These are phyloP conservation scores for Terana coerulea DNA, from an alignment of 768 basidiomycete species.

Conservation along the genomic window DNA sequence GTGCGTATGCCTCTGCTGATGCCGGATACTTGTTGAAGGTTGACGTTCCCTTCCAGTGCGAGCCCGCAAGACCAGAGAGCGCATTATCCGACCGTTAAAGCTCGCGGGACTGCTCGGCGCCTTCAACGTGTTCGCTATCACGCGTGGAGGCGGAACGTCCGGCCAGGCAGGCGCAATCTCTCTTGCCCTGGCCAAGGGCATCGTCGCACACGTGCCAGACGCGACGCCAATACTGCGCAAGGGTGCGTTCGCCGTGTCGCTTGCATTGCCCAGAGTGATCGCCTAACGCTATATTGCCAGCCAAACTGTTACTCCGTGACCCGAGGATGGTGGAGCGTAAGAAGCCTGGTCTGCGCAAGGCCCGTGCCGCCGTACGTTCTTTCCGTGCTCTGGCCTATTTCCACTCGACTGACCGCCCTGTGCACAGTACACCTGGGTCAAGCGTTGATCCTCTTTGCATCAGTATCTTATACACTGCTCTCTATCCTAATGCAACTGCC, in stretches of 20 bases:
- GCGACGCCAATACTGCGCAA: constrained; percentile 62
- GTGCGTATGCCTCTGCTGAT: constrained; percentile 15
- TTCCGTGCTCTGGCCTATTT: constrained; percentile 7
- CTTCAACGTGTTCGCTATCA: constrained; percentile 63
- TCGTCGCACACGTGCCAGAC: constrained; percentile 67
- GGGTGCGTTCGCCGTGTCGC: constrained; percentile 46
- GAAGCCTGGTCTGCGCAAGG: constrained; percentile 91
- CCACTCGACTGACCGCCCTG: constrained; percentile 14
- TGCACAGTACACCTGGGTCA: constrained; percentile 89
- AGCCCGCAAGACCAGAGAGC: constrained; percentile 73
- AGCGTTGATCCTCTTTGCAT: constrained; percentile 51
- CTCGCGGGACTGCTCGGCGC: constrained; percentile 80
- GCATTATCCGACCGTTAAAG: constrained; percentile 78
- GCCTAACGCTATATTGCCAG: constrained; percentile 37
- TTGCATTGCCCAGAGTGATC: no score
- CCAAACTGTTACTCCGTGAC: constrained; percentile 84
- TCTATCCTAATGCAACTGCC: no score
- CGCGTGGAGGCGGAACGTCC: constrained; percentile 83
- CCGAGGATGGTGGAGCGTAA: constrained; percentile 98
- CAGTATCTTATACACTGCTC: no score
- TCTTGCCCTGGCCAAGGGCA: constrained; percentile 70
- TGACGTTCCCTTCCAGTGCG: constrained; percentile 32
- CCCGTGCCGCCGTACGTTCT: constrained; percentile 79
- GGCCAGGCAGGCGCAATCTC: constrained; percentile 90
- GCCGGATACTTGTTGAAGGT: background rate